Base-by-base conservation (phyloP, 2,329 filamentous ascomycete genomes). In the Ophiocordyceps robertsii region DNA sequence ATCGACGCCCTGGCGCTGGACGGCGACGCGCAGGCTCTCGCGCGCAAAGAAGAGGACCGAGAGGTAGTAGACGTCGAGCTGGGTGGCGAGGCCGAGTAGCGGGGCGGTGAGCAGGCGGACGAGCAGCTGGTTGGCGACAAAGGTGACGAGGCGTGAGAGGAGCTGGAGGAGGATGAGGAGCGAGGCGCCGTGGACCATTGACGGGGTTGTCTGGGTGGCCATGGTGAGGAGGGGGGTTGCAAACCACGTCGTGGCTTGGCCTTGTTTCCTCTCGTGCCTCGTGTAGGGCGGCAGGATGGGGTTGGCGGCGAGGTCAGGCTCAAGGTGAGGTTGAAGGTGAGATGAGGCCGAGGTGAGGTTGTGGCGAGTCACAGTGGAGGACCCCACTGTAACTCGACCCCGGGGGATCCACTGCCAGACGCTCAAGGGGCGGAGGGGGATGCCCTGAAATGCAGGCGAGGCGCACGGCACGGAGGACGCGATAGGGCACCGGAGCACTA, bases 21-120 rank as follows among this genome's bases (percentile, higher is more conserved):
- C 77, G 24, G 90, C 88, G n/a, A 95, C 82, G 14, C 92, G 82
- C 39, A 96, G 67, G 54, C 84, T 90, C 63, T 98, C 92, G 33
- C 92, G 76, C 0, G 92, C 84, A 56, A 98, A 96, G 62, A 94
- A 95, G 1, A 98, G 72, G n/a, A 93, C 81, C 0, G 88, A 87
- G 37, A 94, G 82, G 46, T 90, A 89, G 60, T 89, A 95, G 1
- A 96, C 78, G 54, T 98, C 92, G 3, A 98, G 73, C 60, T 95
- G 92, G 0, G 89, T 82, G 2, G 89, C 83, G 6, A 94, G 71
- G 6, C 90, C 92, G 1, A 98, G 74, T 0, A 93, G 72, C 45
- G 82, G 75, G 0, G 92, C 89, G 1, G 88, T 94, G 37, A 96
- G 68, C 58, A 84, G 90, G 31, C 90, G 85, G 8, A 98, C 73